phyloP scores from a whole-genome alignment of 164 flowering plant species.

The Nymphaea thermarum region DNA sequence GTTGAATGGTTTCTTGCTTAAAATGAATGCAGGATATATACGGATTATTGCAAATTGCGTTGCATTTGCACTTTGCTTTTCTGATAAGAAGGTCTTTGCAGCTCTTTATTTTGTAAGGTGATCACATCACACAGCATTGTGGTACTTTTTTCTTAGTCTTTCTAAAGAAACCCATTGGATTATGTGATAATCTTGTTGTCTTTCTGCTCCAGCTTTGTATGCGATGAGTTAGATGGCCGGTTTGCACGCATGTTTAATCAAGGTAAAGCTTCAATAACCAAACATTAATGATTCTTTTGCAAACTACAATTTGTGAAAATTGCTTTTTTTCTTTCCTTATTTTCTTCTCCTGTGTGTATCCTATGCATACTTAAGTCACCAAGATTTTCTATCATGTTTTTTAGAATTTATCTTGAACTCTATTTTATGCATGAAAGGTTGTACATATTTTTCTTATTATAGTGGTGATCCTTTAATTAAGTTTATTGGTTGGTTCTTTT shows the following conservation, averaged over 20 bases:
- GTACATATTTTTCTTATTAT: no score
- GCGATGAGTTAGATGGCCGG: slow-evolving; percentile 96
- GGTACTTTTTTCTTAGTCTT: neutral
- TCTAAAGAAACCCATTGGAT: neutral
- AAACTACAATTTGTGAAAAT: neutral
- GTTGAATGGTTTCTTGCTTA: neutral
- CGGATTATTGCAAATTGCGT: slow-evolving; percentile 58
- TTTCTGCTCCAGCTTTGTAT: slow-evolving; percentile 58
- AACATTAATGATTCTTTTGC: neutral
- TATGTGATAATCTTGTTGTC: neutral
- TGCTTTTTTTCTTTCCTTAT: no score
- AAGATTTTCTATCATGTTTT: no score
- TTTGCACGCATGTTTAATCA: slow-evolving; percentile 95
- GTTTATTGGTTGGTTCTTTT: no score
- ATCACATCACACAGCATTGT: neutral
- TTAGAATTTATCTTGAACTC: no score
- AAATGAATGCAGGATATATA: slow-evolving; percentile 47
- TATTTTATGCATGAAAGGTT: no score
- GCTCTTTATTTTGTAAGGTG: slow-evolving; percentile 76
- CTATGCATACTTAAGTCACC: no score
- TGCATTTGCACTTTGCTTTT: slow-evolving; percentile 67
- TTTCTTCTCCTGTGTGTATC: no score
- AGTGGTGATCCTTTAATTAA: no score
- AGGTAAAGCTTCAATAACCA: slow-evolving; percentile 27
- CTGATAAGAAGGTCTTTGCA: slow-evolving; percentile 57